Evolutionary conservation across 768 basidiomycete species (phyloP).

Genomic region (Piloderma croceum): DNA sequence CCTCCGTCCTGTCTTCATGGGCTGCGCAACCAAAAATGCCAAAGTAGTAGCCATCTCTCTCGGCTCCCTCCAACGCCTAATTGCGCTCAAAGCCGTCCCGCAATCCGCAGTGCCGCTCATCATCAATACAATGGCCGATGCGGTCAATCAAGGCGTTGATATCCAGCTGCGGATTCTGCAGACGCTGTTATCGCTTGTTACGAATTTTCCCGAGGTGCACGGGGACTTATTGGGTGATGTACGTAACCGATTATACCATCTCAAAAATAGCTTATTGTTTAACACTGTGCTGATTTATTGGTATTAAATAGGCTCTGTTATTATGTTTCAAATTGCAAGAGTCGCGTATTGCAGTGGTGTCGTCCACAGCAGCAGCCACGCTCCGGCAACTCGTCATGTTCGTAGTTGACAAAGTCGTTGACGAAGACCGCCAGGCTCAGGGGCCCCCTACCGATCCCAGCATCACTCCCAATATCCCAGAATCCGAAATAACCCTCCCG

Average conservation of each 20-base stretch:
- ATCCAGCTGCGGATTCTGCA: constrained; percentile 93
- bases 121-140: constrained; percentile 78
- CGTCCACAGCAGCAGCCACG: constrained; percentile 94
- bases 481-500: constrained; percentile 50
- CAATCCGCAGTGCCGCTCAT: constrained; percentile 74
- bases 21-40: constrained; percentile 86
- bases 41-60: constrained; percentile 93
- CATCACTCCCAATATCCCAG: constrained; percentile 23
- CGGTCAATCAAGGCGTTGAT: constrained; percentile 91
- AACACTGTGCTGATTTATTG: neutral
- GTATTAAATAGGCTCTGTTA: constrained; percentile 63
- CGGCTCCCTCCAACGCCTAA: constrained; percentile 85
- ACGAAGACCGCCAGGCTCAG: constrained; percentile 54
- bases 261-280: neutral
- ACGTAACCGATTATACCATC: constrained; percentile 21
- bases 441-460: constrained; percentile 12
- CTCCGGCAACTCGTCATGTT: constrained; percentile 97
- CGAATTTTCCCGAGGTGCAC: constrained; percentile 79
- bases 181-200: constrained; percentile 85
- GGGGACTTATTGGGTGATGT: constrained; percentile 79
- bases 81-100: constrained; percentile 79
- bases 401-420: constrained; percentile 89
- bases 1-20: constrained; percentile 86
- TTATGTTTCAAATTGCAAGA: constrained; percentile 95
- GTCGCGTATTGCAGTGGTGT: constrained; percentile 92